These are phyloP conservation scores for Termitomyces sp. DNA, from an alignment of 768 basidiomycete genomes.

Conservation along the genomic window DNA sequence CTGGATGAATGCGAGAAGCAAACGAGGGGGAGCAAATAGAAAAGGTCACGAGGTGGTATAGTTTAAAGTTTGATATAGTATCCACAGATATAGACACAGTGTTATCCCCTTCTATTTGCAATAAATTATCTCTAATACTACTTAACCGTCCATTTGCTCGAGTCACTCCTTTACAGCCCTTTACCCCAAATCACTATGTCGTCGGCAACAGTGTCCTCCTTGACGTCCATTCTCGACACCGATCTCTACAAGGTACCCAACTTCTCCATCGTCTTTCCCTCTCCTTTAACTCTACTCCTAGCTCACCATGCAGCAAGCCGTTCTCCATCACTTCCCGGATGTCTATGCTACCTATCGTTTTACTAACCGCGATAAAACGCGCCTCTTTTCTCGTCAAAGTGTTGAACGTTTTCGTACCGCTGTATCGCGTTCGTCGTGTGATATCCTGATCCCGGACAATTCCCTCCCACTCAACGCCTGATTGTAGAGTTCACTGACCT, in stretches of 20 bases:
- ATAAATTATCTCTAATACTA: conserved; percentile 1
- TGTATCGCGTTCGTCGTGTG: conserved; percentile 46
- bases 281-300: conserved; percentile 25
- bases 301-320: conserved; percentile 96
- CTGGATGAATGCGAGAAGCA: neutral
- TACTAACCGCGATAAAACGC: conserved; percentile 67
- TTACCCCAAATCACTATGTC: conserved; percentile 30
- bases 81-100: neutral
- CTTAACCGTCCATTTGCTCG: neutral
- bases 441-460: neutral
- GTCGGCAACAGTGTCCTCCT: conserved; percentile 26
- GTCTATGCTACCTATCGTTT: conserved; percentile 73
- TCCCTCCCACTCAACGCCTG: neutral
- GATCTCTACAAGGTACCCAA: conserved; percentile 84
- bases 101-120: conserved; percentile 11
- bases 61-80: conserved; percentile 5
- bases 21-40: neutral
- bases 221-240: conserved; percentile 78
- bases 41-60: neutral
- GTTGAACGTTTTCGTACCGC: conserved; percentile 55
- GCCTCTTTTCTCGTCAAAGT: conserved; percentile 63
- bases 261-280: neutral
- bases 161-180: neutral
- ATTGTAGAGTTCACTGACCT: conserved; percentile 65
- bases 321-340: conserved; percentile 73